Percentiles rank a stretch among this genome's conserved stretches.
Conservation (phyloP, 2,329 filamentous ascomycete species). For the Paraphoma sp. region DNA sequence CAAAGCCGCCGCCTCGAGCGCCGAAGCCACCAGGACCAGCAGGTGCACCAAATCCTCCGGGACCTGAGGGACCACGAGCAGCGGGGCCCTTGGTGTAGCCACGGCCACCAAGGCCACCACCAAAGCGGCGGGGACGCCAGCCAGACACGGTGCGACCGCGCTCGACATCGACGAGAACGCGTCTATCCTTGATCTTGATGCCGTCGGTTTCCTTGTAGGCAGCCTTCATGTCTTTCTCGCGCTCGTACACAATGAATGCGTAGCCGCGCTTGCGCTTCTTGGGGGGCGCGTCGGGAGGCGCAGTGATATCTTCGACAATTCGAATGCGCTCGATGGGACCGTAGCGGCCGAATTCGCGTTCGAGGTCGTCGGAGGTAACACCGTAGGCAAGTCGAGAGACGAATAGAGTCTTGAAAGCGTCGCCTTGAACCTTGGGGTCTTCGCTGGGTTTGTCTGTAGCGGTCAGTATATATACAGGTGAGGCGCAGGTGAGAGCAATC, state of each 20-base stretch:
- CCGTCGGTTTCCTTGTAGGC: slow-evolving; percentile 89
- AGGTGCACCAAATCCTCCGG: slow-evolving; percentile 63
- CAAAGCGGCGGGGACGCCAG: slow-evolving; percentile 90
- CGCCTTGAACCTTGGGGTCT: slow-evolving; percentile 87
- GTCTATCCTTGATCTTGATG: slow-evolving; percentile 88
- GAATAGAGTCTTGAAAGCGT: slow-evolving; percentile 94
- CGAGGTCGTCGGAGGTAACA: slow-evolving; percentile 85
- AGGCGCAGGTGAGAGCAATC: not conserved
- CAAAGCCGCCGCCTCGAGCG: slow-evolving; percentile 61
- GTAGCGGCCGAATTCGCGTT: slow-evolving; percentile 91
- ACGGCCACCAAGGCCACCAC: slow-evolving; percentile 89
- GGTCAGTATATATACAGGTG: slow-evolving; percentile 15
- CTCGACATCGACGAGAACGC: slow-evolving; percentile 94
- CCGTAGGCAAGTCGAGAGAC: slow-evolving; percentile 90
- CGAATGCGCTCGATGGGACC: slow-evolving; percentile 95
- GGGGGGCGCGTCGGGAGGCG: slow-evolving; percentile 65
- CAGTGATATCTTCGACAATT: slow-evolving; percentile 79
- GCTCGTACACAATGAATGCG: slow-evolving; percentile 95
- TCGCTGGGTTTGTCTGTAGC: slow-evolving; percentile 76
- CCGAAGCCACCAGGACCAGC: slow-evolving; percentile 59
- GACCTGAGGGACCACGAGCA: slow-evolving; percentile 73
- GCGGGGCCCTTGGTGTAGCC: slow-evolving; percentile 86
- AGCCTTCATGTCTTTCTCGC: slow-evolving; percentile 99
- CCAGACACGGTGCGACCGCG: slow-evolving; percentile 91
- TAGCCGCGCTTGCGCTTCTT: slow-evolving; percentile 83